phyloP scores from a whole-genome alignment of 768 basidiomycete species.

The Lyophyllum semitale region DNA sequence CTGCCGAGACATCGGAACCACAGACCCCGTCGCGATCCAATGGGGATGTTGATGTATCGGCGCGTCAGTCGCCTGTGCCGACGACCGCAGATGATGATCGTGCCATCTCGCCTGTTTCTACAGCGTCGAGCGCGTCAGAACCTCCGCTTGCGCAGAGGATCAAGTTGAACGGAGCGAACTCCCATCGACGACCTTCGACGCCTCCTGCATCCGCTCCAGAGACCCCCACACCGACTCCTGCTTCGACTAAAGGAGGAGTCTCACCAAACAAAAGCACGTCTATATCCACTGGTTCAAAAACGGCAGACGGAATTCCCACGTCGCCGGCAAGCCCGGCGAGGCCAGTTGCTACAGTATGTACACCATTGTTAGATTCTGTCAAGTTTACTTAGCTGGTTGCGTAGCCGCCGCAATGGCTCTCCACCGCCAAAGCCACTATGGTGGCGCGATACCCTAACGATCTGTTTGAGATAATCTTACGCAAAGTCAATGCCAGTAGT shows the following conservation, averaged over 20 bases:
- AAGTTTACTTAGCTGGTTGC: neutral
- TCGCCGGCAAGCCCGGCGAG: slow-evolving; percentile 33
- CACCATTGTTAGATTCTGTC: neutral
- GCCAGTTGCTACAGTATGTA: slow-evolving; percentile 20
- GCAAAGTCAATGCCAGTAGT: slow-evolving; percentile 55
- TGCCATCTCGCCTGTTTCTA: slow-evolving; percentile 71
- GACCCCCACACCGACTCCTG: slow-evolving; percentile 22
- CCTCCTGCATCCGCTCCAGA: slow-evolving; percentile 21
- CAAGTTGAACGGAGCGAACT: slow-evolving; percentile 54
- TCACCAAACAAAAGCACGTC: slow-evolving; percentile 5
- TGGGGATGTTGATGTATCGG: slow-evolving; percentile 32
- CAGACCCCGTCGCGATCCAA: slow-evolving; percentile 52
- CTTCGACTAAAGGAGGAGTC: slow-evolving; percentile 7
- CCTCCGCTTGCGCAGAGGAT: slow-evolving; percentile 70
- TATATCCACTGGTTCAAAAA: slow-evolving; percentile 1
- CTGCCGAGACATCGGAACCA: slow-evolving; percentile 45
- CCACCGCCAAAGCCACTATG: slow-evolving; percentile 65
- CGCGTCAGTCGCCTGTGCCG: slow-evolving; percentile 35
- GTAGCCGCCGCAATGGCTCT: slow-evolving; percentile 72
- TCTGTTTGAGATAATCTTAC: slow-evolving; percentile 74
- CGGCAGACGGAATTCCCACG: slow-evolving; percentile 10
- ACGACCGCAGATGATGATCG: slow-evolving; percentile 46
- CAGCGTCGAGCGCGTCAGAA: slow-evolving; percentile 73
- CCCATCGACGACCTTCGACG: slow-evolving; percentile 29
- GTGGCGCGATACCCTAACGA: slow-evolving; percentile 79